Percentiles rank a stretch among this genome's conserved stretches.
phyloP scores from a whole-genome alignment of 2,329 filamentous ascomycete genomes.

The Helicocarpus griseus region DNA sequence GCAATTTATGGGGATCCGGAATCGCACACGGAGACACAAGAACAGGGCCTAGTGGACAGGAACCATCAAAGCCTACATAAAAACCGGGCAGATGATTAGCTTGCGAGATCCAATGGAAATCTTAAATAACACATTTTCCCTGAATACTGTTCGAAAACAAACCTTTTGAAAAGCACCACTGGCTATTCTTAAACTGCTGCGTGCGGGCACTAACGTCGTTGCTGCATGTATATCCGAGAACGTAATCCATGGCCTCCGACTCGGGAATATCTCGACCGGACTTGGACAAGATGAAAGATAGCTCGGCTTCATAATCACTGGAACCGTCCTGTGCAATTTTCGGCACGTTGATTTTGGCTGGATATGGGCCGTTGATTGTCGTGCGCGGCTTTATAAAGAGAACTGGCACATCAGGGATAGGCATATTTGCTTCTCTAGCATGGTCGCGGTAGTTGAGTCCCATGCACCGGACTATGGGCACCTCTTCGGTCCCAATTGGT shows the following conservation, averaged over 20 bases:
- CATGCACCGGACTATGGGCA: constrained; percentile 36
- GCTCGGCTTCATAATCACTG: constrained; percentile 34
- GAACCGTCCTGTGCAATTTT: constrained; percentile 26
- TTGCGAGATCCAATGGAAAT: too few species aligned
- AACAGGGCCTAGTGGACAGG: constrained; percentile 28
- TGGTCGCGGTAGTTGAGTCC: constrained; percentile 39
- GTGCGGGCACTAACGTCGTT: constrained; percentile 33
- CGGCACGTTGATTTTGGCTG: constrained; percentile 22
- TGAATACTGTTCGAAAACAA: too few species aligned
- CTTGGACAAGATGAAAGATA: constrained; percentile 29
- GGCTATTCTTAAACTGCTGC: constrained; percentile 29
- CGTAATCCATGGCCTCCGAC: constrained; percentile 29
- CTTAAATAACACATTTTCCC: too few species aligned
- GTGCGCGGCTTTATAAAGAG: constrained; percentile 34
- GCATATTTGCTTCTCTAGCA: constrained; percentile 29
- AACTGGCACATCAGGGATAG: constrained; percentile 26
- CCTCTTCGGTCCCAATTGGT: constrained; percentile 26
- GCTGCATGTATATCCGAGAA: constrained; percentile 31
- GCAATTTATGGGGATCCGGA: constrained; percentile 24
- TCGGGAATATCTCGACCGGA: constrained; percentile 29
- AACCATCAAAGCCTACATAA: constrained; percentile 23
- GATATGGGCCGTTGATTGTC: constrained; percentile 24
- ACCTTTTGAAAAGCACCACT: constrained; percentile 35
- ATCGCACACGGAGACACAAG: constrained; percentile 26
- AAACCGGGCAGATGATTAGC: not conserved